phyloP scores from a whole-genome alignment of 176 grass and related monocot species.

The Chrysopogon serrulatus region DNA sequence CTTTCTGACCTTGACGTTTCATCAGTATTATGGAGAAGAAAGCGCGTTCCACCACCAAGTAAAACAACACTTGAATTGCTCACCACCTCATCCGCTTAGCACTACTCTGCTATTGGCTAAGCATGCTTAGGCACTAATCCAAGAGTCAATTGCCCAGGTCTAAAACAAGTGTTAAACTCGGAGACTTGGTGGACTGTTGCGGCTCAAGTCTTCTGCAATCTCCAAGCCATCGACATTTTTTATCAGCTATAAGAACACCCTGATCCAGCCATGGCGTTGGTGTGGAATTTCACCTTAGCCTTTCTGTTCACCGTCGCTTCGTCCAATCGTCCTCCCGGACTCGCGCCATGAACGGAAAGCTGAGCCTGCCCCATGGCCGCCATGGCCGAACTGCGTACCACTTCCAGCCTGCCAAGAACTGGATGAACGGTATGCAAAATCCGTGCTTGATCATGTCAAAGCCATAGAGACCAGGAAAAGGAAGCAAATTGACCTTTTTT shows the following conservation, averaged over 20 bases:
- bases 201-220: background rate
- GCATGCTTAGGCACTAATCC: background rate
- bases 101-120: too few relatives aligned
- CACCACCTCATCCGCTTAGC: background rate
- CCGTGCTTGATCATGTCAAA: background rate
- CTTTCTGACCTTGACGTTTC: background rate
- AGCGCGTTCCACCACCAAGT: background rate
- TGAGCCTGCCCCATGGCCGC: background rate
- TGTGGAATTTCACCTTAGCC: background rate
- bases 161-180: constrained; percentile 9
- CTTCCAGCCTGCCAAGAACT: constrained; percentile 65
- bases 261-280: background rate
- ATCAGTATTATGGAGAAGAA: background rate
- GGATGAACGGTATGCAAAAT: constrained; percentile 49
- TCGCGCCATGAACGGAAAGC: background rate
- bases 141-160: background rate
- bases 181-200: background rate
- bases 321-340: background rate
- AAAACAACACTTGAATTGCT: background rate
- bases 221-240: background rate
- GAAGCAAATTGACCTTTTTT: background rate
- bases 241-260: background rate
- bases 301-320: background rate
- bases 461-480: background rate
- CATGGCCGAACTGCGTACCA: constrained; percentile 58